Conservation (phyloP, 352 stramenopile species). For the Phytophthora parvispora region DNA sequence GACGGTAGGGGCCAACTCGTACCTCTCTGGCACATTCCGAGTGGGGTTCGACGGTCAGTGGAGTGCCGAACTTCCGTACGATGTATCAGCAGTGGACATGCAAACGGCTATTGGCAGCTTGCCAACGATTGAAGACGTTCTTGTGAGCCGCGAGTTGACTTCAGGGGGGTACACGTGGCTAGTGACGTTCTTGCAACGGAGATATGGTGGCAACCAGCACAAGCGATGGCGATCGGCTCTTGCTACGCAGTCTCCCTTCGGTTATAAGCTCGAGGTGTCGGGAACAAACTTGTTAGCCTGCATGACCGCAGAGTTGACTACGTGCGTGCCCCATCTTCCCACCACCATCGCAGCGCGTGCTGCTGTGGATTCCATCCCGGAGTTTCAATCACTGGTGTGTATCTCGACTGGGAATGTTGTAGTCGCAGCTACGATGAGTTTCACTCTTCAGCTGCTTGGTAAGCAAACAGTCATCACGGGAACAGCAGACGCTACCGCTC, state of each 20-base stretch:
- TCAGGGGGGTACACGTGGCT: slow-evolving; percentile 86
- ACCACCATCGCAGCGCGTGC: slow-evolving; percentile 61
- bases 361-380: slow-evolving; percentile 46
- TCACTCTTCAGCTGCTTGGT: slow-evolving; percentile 76
- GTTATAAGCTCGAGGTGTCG: slow-evolving; percentile 67
- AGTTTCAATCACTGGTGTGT: slow-evolving; percentile 76
- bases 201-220: slow-evolving; percentile 69
- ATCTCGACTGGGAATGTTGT: slow-evolving; percentile 20
- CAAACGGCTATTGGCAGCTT: slow-evolving; percentile 60
- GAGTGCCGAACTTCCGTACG: slow-evolving; percentile 88
- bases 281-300: slow-evolving; percentile 71
- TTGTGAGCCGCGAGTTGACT: slow-evolving; percentile 62
- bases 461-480: slow-evolving; percentile 40
- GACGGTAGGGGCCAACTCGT: slow-evolving; percentile 47
- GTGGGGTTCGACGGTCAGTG: slow-evolving; percentile 90
- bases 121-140: slow-evolving; percentile 66
- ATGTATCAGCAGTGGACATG: slow-evolving; percentile 89
- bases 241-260: slow-evolving; percentile 35
- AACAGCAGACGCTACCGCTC: slow-evolving; percentile 13
- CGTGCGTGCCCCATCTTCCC: slow-evolving; percentile 52
- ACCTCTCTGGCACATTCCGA: slow-evolving; percentile 87
- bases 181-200: slow-evolving; percentile 70
- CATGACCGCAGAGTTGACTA: slow-evolving; percentile 41
- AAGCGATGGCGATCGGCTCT: slow-evolving; percentile 57
- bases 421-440: slow-evolving; percentile 37